Evolutionary conservation across 352 stramenopile genomes (phyloP), one percentile per base, ranked within the genome.

Genomic region (Phytophthora litchii): DNA sequence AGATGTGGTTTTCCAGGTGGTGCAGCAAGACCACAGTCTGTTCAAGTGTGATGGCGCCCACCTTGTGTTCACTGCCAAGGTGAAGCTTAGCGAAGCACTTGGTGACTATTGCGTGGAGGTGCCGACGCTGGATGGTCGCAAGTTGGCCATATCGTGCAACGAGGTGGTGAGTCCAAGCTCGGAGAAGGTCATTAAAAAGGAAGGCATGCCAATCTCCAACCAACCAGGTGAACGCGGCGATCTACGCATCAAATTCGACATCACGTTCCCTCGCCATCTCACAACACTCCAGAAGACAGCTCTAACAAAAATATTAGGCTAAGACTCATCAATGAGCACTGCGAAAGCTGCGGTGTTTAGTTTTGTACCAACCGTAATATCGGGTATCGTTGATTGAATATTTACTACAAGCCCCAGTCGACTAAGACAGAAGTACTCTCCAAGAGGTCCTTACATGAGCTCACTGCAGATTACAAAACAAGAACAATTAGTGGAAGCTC

Each of bases 11-110:
- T 97, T 99, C 68, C 74, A 95, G 4, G 82, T 99, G 60, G 65
- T 80, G 5, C 91, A 98, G 70, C 50, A 80, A 23, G 67, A 77
- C 23, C 86, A 98, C 68, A 60, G 70, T 12, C 27, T 83, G 3
- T 99, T 97, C 70, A 85, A 91, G 35, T 85, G 96, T 19, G 89
- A 98, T 51, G 91, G 92, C 7, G 79, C 97, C 50, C 81, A 98
- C 59, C 77, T 99, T 21, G 84, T 97, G 41, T 97, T 91, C 61
- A 96, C 76, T 3, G 91, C 96, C 45, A 95, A 95, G 62, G 89
- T 99, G 57, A 95, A 94, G 47, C 85, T 99, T 7, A 96, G 96
- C 27, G 95, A 99, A 65, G 96, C 96, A 25, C 88, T 99, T 52
- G 76, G 94, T 37, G 96, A 98, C 63, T 98, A 96, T 63, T 95